A percentile compares a stretch with the other conserved stretches of the same genome.
These are phyloP conservation scores for Ormosia emarginata DNA, from an alignment of 306 rosid genomes.

Conservation along the genomic window DNA sequence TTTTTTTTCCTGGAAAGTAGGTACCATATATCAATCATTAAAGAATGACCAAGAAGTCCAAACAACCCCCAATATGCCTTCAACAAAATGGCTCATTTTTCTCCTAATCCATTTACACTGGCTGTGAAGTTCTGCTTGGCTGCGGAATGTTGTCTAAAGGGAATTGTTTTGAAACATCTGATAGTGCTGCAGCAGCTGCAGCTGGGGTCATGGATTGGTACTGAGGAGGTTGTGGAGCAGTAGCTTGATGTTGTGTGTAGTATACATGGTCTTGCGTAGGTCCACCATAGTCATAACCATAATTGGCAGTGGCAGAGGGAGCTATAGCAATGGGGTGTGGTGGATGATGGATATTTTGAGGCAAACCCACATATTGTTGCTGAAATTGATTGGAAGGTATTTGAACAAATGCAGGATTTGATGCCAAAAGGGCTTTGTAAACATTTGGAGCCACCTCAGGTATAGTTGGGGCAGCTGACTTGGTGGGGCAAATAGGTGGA, in stretches of 20 bases:
- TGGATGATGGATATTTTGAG: constrained; percentile 54
- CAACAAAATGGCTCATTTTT: not conserved
- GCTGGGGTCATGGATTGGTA: constrained; percentile 70
- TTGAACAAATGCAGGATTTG: constrained; percentile 43
- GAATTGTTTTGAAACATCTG: constrained; percentile 59
- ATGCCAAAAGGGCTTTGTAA: constrained; percentile 34
- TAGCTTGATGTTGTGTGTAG: constrained; percentile 49
- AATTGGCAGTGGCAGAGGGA: constrained; percentile 45
- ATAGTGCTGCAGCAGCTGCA: constrained; percentile 49
- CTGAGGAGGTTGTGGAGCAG: constrained; percentile 44
- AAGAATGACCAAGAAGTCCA: constrained; percentile 3
- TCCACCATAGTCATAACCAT: constrained; percentile 49
- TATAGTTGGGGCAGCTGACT: constrained; percentile 30
- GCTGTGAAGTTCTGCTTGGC: constrained; percentile 40
- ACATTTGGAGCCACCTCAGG: constrained; percentile 35
- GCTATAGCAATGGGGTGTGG: constrained; percentile 49
- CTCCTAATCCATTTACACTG: constrained; percentile 9
- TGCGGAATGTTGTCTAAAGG: constrained; percentile 43
- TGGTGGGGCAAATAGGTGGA: constrained; percentile 47
- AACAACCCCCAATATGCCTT: not conserved
- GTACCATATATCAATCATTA: not conserved
- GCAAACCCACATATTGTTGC: constrained; percentile 49
- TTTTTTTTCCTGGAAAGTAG: not conserved
- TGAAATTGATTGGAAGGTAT: constrained; percentile 57
- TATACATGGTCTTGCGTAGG: constrained; percentile 44